These are phyloP conservation scores for Hypsizygus marmoreus DNA, from an alignment of 768 basidiomycete genomes.

Conservation along the genomic window DNA sequence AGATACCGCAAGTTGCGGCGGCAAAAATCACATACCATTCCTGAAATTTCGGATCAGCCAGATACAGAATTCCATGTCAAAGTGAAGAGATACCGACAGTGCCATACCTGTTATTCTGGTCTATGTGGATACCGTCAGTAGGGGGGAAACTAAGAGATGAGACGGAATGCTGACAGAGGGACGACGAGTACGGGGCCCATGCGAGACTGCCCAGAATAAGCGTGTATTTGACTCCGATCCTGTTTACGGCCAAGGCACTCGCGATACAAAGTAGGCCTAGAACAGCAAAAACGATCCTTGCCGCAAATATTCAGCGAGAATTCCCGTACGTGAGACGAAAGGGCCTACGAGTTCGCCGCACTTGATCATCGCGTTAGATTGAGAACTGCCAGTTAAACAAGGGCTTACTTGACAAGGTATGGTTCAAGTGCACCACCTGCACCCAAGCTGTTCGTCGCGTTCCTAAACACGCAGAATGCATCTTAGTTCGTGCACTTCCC, in stretches of 20 bases:
- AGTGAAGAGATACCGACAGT: conserved; percentile 7
- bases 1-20: conserved; percentile 14
- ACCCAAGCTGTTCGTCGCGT: conserved; percentile 18
- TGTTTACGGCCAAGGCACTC: conserved; percentile 17
- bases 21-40: conserved; percentile 21
- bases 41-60: neutral
- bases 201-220: conserved; percentile 16
- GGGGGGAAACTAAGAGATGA: neutral
- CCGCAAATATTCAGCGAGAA: neutral
- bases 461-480: conserved; percentile 5
- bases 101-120: conserved; percentile 23
- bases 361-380: neutral
- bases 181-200: conserved; percentile 16
- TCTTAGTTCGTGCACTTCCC: neutral
- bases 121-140: conserved; percentile 4
- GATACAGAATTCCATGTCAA: neutral
- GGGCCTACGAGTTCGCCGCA: conserved; percentile 7
- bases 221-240: conserved; percentile 16
- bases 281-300: conserved; percentile 17
- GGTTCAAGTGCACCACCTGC: conserved; percentile 19
- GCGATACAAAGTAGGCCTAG: conserved; percentile 19
- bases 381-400: neutral
- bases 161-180: conserved; percentile 10
- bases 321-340: neutral
- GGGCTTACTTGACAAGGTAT: conserved; percentile 17